Percentiles rank a stretch among this genome's conserved stretches.
Conservation (phyloP, 2,329 filamentous ascomycete genomes). For the Cladophialophora exuberans region DNA sequence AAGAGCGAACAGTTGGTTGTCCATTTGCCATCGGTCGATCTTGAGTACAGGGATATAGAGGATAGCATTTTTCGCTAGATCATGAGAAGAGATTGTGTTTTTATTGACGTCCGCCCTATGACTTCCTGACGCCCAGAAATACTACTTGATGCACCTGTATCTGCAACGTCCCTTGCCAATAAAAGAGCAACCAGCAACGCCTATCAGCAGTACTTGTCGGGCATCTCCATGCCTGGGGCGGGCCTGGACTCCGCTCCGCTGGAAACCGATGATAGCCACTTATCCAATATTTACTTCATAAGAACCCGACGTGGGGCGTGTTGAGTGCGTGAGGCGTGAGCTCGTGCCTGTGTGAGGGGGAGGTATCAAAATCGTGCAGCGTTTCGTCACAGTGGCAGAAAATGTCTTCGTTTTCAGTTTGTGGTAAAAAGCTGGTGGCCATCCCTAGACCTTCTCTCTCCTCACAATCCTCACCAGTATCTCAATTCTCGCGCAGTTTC, state of each 20-base stretch:
- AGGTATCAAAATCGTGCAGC: conserved; percentile 7
- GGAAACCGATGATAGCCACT: conserved; percentile 19
- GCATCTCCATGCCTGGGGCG: conserved; percentile 22
- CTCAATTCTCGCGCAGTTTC: conserved; percentile 19
- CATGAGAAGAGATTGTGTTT: not conserved
- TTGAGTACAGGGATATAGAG: not conserved
- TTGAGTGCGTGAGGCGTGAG: conserved; percentile 8
- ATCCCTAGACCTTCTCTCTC: conserved; percentile 15
- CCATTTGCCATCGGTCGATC: conserved; percentile 45
- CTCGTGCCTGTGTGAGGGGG: no score
- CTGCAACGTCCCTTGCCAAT: not conserved
- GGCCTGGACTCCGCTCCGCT: conserved; percentile 1
- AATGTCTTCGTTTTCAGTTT: conserved; percentile 26
- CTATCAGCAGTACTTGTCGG: conserved; percentile 15
- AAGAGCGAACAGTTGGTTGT: conserved; percentile 49
- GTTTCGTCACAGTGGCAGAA: conserved; percentile 13
- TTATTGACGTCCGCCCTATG: conserved; percentile 1
- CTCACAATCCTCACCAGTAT: conserved; percentile 14
- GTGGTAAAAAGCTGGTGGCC: conserved; percentile 15
- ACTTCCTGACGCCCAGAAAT: no score
- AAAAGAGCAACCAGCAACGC: not conserved
- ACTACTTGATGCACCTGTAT: not conserved
- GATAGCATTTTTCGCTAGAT: no score
- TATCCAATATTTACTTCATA: conserved; percentile 2
- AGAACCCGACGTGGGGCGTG: conserved; percentile 18